Percentiles rank a stretch among this genome's conserved stretches.
Evolutionary conservation across 1,284 basidiomycete genomes (phyloP).

Genomic region (Vanrija pseudolonga): DNA sequence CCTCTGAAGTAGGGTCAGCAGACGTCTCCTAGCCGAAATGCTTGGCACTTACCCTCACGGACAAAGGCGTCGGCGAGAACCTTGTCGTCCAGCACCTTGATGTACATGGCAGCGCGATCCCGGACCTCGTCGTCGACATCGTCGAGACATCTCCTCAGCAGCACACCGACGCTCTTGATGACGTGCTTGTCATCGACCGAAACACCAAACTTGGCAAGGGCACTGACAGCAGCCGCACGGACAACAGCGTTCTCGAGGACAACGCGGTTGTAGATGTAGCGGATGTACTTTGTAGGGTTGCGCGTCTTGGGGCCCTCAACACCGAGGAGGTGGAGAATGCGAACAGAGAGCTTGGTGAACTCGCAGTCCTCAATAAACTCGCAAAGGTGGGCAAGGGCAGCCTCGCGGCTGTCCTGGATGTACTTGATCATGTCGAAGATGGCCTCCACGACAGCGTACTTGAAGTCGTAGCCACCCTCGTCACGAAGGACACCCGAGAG

Average conservation of each 20-base stretch:
- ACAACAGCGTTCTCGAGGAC: slow-evolving; percentile 98
- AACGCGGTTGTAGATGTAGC: slow-evolving; percentile 99
- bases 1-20: slow-evolving; percentile 54
- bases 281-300: slow-evolving; percentile 96
- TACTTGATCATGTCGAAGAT: slow-evolving; percentile 99
- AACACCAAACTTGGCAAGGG: slow-evolving; percentile 94
- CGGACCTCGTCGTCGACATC: slow-evolving; percentile 99
- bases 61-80: slow-evolving; percentile 79
- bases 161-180: slow-evolving; percentile 79
- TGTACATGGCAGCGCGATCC: slow-evolving; percentile 92
- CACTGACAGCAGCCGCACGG: slow-evolving; percentile 89
- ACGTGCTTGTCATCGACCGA: slow-evolving; percentile 73
- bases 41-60: slow-evolving; percentile 68
- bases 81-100: slow-evolving; percentile 76
- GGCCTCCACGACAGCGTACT: slow-evolving; percentile 96
- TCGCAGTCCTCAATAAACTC: slow-evolving; percentile 99
- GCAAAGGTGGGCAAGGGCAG: slow-evolving; percentile 93
- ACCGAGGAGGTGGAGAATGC: slow-evolving; percentile 91
- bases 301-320: slow-evolving; percentile 93
- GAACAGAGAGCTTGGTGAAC: slow-evolving; percentile 97
- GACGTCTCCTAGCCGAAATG: slow-evolving; percentile 37
- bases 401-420: slow-evolving; percentile 91
- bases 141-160: slow-evolving; percentile 88
- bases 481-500: slow-evolving; percentile 89
- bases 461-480: slow-evolving; percentile 99